phyloP scores from a whole-genome alignment of 352 stramenopile species.

The Phytopythium kandeliae region DNA sequence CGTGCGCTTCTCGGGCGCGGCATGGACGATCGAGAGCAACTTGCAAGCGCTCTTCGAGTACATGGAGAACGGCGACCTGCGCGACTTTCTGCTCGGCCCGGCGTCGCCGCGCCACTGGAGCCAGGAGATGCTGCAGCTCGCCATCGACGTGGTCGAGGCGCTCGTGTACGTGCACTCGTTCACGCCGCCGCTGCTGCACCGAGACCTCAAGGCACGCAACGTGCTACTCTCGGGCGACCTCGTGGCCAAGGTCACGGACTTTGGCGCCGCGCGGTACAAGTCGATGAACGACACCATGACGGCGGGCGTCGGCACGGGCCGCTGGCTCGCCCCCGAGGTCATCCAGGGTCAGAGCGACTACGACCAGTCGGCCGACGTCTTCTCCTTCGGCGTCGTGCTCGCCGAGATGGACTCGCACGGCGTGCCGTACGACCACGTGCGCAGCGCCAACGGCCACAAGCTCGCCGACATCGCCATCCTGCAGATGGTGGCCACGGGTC shows the following conservation, averaged over 20 bases:
- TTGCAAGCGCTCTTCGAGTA: constrained; percentile 62
- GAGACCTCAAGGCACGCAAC: constrained; percentile 48
- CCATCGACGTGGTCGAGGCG: constrained; percentile 39
- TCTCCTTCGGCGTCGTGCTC: constrained; percentile 3
- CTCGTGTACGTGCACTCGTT: constrained; percentile 59
- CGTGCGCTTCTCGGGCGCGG: constrained; percentile 42
- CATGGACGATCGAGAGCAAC: constrained; percentile 45
- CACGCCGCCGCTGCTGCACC: constrained; percentile 36
- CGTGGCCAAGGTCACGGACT: constrained; percentile 21
- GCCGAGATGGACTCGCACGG: constrained; percentile 2
- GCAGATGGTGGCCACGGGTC: constrained; percentile 27
- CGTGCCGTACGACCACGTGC: constrained; percentile 1
- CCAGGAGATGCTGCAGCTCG: constrained; percentile 35
- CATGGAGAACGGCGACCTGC: constrained; percentile 47
- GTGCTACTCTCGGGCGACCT: constrained; percentile 30
- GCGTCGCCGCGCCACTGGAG: constrained; percentile 11
- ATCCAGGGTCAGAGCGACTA: constrained; percentile 5
- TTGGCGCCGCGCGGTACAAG: constrained; percentile 12
- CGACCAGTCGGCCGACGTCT: constrained; percentile 8
- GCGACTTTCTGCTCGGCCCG: constrained; percentile 15
- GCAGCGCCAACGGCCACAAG: not conserved
- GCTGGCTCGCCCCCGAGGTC: constrained; percentile 36
- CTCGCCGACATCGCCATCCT: constrained; percentile 43
- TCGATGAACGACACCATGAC: constrained; percentile 18
- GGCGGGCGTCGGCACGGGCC: constrained; percentile 10